Evolutionary conservation across 2,329 filamentous ascomycete species (phyloP).

Genomic region (Coniella vitis): DNA sequence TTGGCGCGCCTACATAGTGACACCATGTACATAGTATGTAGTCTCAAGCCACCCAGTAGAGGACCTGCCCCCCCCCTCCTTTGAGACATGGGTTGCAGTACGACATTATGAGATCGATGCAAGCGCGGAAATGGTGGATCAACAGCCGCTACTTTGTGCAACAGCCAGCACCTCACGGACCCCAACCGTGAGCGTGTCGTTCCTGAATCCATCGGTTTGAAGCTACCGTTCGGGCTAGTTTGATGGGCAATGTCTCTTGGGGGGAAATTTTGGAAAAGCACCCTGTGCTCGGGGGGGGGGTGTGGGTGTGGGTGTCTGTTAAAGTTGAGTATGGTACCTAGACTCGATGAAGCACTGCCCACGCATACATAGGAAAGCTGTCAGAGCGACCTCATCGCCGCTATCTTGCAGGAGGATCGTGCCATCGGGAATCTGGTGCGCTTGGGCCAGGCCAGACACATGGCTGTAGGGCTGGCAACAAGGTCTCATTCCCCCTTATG

Average conservation of each 20-base stretch:
- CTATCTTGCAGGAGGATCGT: constrained; percentile 1
- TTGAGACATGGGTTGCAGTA: not conserved
- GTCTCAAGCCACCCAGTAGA: too few species aligned
- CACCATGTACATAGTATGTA: too few species aligned
- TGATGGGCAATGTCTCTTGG: too few species aligned
- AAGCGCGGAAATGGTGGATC: constrained; percentile 12
- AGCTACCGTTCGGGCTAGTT: not conserved
- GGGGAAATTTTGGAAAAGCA: too few species aligned
- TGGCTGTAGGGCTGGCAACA: not conserved
- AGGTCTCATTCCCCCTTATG: not conserved
- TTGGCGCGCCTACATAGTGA: too few species aligned
- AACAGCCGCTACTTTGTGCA: constrained; percentile 5
- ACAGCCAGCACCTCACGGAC: too few species aligned
- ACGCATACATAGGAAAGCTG: too few species aligned
- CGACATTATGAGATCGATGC: not conserved
- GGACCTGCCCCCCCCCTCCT: too few species aligned
- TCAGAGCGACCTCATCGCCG: not conserved
- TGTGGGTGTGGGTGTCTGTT: too few species aligned
- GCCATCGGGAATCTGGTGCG: not conserved
- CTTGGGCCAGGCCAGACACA: not conserved
- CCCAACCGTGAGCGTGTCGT: not conserved
- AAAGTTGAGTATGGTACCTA: not conserved
- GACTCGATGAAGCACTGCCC: not conserved
- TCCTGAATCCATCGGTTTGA: not conserved
- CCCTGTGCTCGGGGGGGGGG: too few species aligned